Base-by-base conservation (phyloP, 768 basidiomycete genomes). In the Mycena venus region DNA sequence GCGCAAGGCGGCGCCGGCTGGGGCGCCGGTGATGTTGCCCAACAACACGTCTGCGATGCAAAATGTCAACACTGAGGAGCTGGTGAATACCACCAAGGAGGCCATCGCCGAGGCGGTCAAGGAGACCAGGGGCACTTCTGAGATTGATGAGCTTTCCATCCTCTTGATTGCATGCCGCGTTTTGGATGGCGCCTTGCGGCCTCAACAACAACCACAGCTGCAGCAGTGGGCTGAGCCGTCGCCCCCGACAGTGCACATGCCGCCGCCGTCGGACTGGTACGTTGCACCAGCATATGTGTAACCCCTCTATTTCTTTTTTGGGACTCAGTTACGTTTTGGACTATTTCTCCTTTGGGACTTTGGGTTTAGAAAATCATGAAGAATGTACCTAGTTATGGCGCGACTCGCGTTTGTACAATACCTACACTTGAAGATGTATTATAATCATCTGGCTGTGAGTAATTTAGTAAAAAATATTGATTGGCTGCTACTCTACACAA, bases 51-150 rank as follows among this genome's bases (percentile, higher is more conserved):
- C 85, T 21, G 86, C 87, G 21, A 86, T 88, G 40, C 88, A 88
- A 78, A 86, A 85, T 60, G 88, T 90, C 62, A 88, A 88, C 47
- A 86, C 90, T 42, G 85, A 84, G 70, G 88, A 90, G 73, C 81
- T 91, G 75, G 87, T 88, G 25, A 86, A 89, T 73, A 88, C 87
- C 65, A 89, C 89, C 47, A 88, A 90, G 72, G 87, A 86, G 70
- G 95, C 94, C 23, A 94, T 96, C 72, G 95, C 94, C 38, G 90
- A 92, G 79, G 95, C 95, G 44, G 94, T 96, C 44, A 93, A 93
- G 79, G 90, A 92, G 80, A 91, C 91, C 47, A 93, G 94, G 34
- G 70, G 74, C n/a, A 70, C 72, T n/a, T 70, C 72, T 31, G 75
- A 77, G 40, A 64, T 77, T 34, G 75, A 78, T n/a, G 78, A 78